phyloP scores from a whole-genome alignment of 805 yeast genomes.

The Candida khao-thaluensis region DNA sequence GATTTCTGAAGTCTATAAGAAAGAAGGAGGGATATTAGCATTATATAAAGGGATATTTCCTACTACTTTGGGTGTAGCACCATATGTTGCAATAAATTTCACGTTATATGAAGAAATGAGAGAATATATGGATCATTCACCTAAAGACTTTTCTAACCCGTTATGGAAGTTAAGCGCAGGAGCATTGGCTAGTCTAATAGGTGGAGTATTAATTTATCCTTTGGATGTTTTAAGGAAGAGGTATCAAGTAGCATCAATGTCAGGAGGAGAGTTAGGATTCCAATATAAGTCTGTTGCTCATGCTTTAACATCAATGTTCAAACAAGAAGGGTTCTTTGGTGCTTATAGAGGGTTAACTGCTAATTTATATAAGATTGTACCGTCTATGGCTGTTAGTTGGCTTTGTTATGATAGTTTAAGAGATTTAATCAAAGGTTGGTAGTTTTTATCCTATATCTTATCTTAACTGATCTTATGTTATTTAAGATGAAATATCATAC shows the following conservation, averaged over 20 bases:
- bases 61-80: slow-evolving; percentile 93
- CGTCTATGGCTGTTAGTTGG: slow-evolving; percentile 97
- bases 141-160: slow-evolving; percentile 42
- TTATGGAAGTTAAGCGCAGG: slow-evolving; percentile 69
- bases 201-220: slow-evolving; percentile 89
- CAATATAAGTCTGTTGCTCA: slow-evolving; percentile 72
- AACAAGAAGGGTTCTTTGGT: slow-evolving; percentile 70
- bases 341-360: slow-evolving; percentile 75
- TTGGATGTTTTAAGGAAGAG: slow-evolving; percentile 85
- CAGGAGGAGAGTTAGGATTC: slow-evolving; percentile 74
- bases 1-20: slow-evolving; percentile 54
- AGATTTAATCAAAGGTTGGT: slow-evolving; percentile 37
- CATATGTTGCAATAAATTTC: slow-evolving; percentile 91
- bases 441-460: too few relatives aligned
- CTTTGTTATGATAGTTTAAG: slow-evolving; percentile 73
- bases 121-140: slow-evolving; percentile 45
- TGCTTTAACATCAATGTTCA: slow-evolving; percentile 69
- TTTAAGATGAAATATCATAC: too few relatives aligned
- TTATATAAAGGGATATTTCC: slow-evolving; percentile 85
- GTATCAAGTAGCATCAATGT: slow-evolving; percentile 88
- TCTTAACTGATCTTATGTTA: too few relatives aligned
- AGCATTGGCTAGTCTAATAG: slow-evolving; percentile 83
- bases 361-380: slow-evolving; percentile 84
- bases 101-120: slow-evolving; percentile 83
- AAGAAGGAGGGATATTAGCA: slow-evolving; percentile 81